These are phyloP conservation scores for Phytophthora aleatoria DNA, from an alignment of 352 stramenopile species.

Conservation along the genomic window DNA sequence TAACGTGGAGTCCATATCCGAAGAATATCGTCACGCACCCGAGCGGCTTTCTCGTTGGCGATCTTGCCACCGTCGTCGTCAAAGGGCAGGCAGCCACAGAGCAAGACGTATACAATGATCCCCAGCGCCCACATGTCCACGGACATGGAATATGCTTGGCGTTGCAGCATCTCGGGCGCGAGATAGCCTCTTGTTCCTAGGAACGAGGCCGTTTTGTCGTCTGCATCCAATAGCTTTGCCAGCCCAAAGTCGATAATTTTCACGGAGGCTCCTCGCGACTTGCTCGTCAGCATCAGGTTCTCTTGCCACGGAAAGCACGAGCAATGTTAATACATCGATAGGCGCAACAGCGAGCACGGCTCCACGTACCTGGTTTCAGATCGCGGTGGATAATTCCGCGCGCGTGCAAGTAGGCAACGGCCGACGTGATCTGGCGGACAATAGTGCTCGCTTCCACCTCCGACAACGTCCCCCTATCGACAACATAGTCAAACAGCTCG, in stretches of 20 bases:
- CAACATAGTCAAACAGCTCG: conserved; percentile 92
- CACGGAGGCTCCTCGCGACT: conserved; percentile 80
- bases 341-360: neutral
- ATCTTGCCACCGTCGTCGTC: conserved; percentile 95
- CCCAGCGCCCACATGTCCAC: conserved; percentile 98
- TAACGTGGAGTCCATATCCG: conserved; percentile 2
- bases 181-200: conserved; percentile 94
- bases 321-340: conserved; percentile 2
- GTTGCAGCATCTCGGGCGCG: conserved; percentile 98
- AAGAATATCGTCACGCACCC: conserved; percentile 38
- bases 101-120: conserved; percentile 98
- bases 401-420: conserved; percentile 88
- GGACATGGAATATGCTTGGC: conserved; percentile 95
- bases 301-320: conserved; percentile 29
- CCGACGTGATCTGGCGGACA: conserved; percentile 90
- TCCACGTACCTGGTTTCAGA: conserved; percentile 76
- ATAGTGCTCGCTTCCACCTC: conserved; percentile 88
- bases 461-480: conserved; percentile 89
- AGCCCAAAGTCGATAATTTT: conserved; percentile 99
- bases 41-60: conserved; percentile 71
- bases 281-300: conserved; percentile 87
- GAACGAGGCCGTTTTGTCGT: conserved; percentile 85
- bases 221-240: conserved; percentile 91
- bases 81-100: conserved; percentile 98
- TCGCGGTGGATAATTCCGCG: conserved; percentile 90